Conservation (phyloP, 2,329 filamentous ascomycete species). For the Didymellaceae sp. region DNA sequence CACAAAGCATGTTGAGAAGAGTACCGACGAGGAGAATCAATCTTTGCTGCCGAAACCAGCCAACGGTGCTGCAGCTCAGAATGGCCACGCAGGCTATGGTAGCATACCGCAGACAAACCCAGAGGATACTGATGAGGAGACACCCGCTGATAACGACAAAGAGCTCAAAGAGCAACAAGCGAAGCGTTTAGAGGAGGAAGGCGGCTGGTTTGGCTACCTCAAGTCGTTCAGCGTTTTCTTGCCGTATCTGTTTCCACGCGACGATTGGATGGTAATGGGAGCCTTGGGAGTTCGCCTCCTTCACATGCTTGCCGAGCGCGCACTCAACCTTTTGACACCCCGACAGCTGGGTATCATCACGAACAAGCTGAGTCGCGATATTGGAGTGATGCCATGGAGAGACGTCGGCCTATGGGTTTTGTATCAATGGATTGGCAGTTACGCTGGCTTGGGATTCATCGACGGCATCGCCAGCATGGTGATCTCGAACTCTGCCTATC, state of each 20-base stretch:
- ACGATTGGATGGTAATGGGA: slow-evolving; percentile 69
- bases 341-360: slow-evolving; percentile 81
- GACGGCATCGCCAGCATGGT: slow-evolving; percentile 61
- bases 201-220: slow-evolving; percentile 78
- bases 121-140: slow-evolving; percentile 54
- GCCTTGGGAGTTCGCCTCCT: slow-evolving; percentile 70
- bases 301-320: slow-evolving; percentile 73
- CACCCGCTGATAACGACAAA: slow-evolving; percentile 59
- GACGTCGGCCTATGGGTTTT: slow-evolving; percentile 60
- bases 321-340: slow-evolving; percentile 78
- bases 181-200: slow-evolving; percentile 74
- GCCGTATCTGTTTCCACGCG: slow-evolving; percentile 78
- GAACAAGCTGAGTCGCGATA: slow-evolving; percentile 66
- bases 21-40: slow-evolving; percentile 64
- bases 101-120: slow-evolving; percentile 33
- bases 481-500: slow-evolving; percentile 64
- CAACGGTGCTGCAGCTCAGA: slow-evolving; percentile 49
- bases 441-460: slow-evolving; percentile 59
- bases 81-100: slow-evolving; percentile 45
- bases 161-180: slow-evolving; percentile 59
- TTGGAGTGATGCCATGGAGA: slow-evolving; percentile 58
- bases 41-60: slow-evolving; percentile 59
- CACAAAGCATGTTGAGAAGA: slow-evolving; percentile 38
- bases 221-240: slow-evolving; percentile 77
- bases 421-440: slow-evolving; percentile 57